Percentiles rank a stretch among this genome's conserved stretches.
Conservation (phyloP, 2,329 filamentous ascomycete genomes). For the Paracamarosporium sp. region DNA sequence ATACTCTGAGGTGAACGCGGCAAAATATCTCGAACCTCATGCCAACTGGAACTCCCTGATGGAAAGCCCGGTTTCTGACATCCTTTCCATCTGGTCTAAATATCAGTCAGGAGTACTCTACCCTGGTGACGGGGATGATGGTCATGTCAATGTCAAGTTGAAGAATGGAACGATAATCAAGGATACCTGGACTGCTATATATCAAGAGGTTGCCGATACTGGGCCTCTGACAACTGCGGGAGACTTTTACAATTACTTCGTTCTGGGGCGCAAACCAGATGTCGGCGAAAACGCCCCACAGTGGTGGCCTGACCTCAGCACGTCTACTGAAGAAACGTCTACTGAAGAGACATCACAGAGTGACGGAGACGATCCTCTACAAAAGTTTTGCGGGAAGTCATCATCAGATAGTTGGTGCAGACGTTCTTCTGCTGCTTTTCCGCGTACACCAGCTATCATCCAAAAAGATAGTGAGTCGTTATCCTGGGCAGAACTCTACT, state of each 20-base stretch:
- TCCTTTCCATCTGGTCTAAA: not conserved
- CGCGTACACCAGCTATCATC: not conserved
- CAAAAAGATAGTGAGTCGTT: not conserved
- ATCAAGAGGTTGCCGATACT: slow-evolving; percentile 22
- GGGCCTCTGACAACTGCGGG: slow-evolving; percentile 47
- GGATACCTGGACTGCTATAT: slow-evolving; percentile 29
- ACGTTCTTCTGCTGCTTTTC: not conserved
- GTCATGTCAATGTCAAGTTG: slow-evolving; percentile 26
- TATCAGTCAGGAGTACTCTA: slow-evolving; percentile 33
- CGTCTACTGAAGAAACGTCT: not conserved
- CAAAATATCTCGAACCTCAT: slow-evolving; percentile 47
- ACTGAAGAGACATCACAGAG: no score
- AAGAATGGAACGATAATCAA: slow-evolving; percentile 28
- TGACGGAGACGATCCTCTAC: no score
- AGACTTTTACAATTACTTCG: slow-evolving; percentile 55
- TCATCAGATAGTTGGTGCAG: not conserved
- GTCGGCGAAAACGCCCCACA: not conserved
- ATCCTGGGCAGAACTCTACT: not conserved
- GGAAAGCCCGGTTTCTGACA: slow-evolving; percentile 20
- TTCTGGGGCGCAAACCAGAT: slow-evolving; percentile 34
- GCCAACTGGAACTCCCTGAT: slow-evolving; percentile 51
- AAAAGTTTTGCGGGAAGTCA: not conserved
- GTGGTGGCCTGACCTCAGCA: slow-evolving; percentile 12
- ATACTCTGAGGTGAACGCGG: slow-evolving; percentile 33
- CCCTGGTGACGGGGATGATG: slow-evolving; percentile 37